Evolutionary conservation across 306 rosid genomes (phyloP).

Genomic region (Sophora flavescens): DNA sequence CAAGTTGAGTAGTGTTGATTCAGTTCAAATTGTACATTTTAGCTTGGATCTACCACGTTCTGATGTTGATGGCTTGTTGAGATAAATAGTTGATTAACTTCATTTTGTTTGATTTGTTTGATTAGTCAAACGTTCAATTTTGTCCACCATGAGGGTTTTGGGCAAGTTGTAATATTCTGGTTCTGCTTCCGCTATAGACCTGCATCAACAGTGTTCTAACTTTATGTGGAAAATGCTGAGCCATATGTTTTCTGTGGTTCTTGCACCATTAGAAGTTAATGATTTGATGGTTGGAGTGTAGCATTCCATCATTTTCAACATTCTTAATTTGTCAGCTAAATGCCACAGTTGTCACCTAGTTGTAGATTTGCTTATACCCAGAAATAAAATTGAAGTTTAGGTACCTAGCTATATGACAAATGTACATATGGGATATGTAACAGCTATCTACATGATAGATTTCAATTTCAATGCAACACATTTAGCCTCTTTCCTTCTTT

Average conservation of each 20-base stretch:
- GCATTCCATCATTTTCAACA: slow-evolving; percentile 8
- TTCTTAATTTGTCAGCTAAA: neutral
- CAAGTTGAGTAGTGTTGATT: slow-evolving; percentile 22
- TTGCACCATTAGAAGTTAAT: neutral
- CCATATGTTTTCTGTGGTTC: slow-evolving; percentile 8
- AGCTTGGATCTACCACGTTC: slow-evolving; percentile 26
- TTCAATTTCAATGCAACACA: neutral
- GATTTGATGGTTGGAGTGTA: slow-evolving; percentile 30
- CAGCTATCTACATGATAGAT: neutral
- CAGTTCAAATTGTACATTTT: neutral
- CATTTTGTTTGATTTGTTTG: slow-evolving; percentile 19
- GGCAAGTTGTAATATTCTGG: slow-evolving; percentile 19
- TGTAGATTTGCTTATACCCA: neutral
- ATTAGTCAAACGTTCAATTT: slow-evolving; percentile 27
- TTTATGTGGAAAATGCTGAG: slow-evolving; percentile 22
- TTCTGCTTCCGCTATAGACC: slow-evolving; percentile 11
- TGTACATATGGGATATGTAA: neutral
- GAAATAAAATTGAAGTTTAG: slow-evolving; percentile 14
- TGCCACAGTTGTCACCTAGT: slow-evolving; percentile 25
- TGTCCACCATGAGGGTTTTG: neutral
- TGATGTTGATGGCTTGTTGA: slow-evolving; percentile 40
- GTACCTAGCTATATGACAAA: neutral
- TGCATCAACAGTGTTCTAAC: neutral
- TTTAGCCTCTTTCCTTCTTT: neutral
- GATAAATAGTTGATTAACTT: slow-evolving; percentile 29